Base-by-base conservation (phyloP, 2,329 filamentous ascomycete genomes). In the Fusarium duplospermum region DNA sequence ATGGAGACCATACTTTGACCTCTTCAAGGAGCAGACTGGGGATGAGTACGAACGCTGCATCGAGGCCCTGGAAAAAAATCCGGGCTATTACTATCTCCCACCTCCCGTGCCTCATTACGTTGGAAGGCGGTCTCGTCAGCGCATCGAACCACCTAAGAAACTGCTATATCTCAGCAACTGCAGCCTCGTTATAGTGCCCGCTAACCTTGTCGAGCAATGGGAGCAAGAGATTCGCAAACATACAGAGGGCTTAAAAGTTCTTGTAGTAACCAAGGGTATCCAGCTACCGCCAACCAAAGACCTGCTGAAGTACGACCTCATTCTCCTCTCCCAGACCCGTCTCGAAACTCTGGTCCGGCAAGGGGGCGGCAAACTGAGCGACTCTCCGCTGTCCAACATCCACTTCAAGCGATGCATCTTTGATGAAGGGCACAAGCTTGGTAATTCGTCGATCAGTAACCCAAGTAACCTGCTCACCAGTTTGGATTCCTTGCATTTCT, bases 361-460 rank as follows among this genome's bases (percentile, higher is more conserved):
- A 60, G 75, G 72, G 8, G 77, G 70, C 33, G 78, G 72, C 33
- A 78, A 72, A 4, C 81, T 71, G 40, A 84, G 67, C 35, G 80
- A 87, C 11, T 93, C 91, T 2, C 89, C 93, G 0, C 82, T 98
- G 20, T 90, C 90, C 42, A 83, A 89, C 9, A 82, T 98, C 4
- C 94, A 94, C 76, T 98, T 96, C 88, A 92, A 98, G 77, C 89
- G 96, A 2, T 92, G 97, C 56, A 95, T 98, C 54, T 93, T 97
- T 20, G 96, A 98, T 73, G 96, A 98, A 86, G 96, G 96, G 0
- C 95, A 98, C 80, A 93, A 89, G 68, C 91, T 98, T 67, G 94
- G 94, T 0, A 92, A 93, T 40, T 89, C 89, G 1, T 88, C 83
- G 3, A 81, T 83, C 7, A 84, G 85, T 11, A 86, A 85, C 61